phyloP scores from a whole-genome alignment of 2,329 filamentous ascomycete species.

The Verticillium nonalfalfae region DNA sequence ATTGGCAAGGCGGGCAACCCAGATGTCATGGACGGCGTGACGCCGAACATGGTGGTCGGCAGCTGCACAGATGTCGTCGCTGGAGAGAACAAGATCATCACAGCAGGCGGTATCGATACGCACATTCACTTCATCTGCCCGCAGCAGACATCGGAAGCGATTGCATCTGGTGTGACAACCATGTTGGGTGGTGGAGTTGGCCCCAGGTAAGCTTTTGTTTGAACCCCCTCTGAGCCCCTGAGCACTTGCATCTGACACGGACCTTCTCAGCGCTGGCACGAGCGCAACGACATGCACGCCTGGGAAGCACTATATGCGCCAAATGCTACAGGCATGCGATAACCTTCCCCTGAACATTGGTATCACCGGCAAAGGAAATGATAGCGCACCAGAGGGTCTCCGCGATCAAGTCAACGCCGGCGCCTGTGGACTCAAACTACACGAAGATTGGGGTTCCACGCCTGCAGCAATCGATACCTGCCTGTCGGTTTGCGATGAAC shows the following conservation, averaged over 20 bases:
- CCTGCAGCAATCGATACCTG: conserved; percentile 89
- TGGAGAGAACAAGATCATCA: conserved; percentile 84
- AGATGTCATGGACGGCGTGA: conserved; percentile 91
- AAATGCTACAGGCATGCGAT: conserved; percentile 89
- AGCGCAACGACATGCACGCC: conserved; percentile 93
- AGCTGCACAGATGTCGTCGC: conserved; percentile 89
- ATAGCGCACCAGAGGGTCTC: conserved; percentile 63
- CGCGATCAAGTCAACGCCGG: conserved; percentile 78
- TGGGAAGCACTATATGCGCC: conserved; percentile 71
- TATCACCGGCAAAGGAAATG: conserved; percentile 91
- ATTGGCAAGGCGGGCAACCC: conserved; percentile 96
- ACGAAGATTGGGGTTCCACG: conserved; percentile 94
- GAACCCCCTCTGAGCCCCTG: background rate
- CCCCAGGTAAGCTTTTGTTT: conserved; percentile 54
- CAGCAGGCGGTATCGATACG: conserved; percentile 81
- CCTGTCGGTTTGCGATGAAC: conserved; percentile 77
- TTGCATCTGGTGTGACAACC: conserved; percentile 83
- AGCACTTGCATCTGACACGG: conserved; percentile 12
- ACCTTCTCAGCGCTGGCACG: conserved; percentile 61
- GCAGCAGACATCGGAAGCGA: conserved; percentile 78
- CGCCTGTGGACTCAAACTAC: conserved; percentile 84
- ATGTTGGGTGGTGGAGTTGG: conserved; percentile 88
- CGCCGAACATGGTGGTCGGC: conserved; percentile 72
- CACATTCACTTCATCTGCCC: conserved; percentile 96
- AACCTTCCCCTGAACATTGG: conserved; percentile 77